These are phyloP conservation scores for Cronartium ribicola DNA, from an alignment of 1,284 basidiomycete species.

Conservation along the genomic window DNA sequence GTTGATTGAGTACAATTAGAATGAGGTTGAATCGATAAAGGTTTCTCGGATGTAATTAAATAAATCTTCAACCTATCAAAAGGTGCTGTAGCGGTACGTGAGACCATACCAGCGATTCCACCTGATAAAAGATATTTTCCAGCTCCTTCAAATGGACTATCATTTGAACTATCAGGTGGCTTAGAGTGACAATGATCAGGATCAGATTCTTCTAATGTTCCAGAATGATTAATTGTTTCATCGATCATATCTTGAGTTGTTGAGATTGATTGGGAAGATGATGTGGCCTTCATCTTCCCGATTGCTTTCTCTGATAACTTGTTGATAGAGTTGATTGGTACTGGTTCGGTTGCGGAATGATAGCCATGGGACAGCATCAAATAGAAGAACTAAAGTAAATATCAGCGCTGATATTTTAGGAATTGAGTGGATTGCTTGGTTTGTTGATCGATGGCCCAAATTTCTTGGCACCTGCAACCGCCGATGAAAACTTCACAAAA, in stretches of 20 bases:
- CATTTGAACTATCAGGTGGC: background rate
- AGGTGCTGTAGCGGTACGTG: conserved; percentile 90
- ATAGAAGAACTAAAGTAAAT: too few species aligned
- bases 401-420: too few species aligned
- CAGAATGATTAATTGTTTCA: background rate
- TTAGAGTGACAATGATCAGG: background rate
- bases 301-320: conserved; percentile 30
- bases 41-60: conserved; percentile 70
- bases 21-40: conserved; percentile 55
- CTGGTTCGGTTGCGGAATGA: too few species aligned
- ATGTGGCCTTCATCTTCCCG: conserved; percentile 49
- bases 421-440: too few species aligned
- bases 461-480: too few species aligned
- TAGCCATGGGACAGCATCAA: too few species aligned
- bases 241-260: background rate
- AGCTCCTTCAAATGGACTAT: conserved; percentile 45
- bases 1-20: conserved; percentile 24
- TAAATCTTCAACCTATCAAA: conserved; percentile 97
- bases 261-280: conserved; percentile 47
- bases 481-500: too few species aligned
- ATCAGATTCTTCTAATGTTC: background rate
- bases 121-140: conserved; percentile 51
- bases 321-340: background rate
- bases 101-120: conserved; percentile 60
- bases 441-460: too few species aligned